Percentiles rank a stretch among this genome's conserved stretches.
These are phyloP conservation scores for Nothophaeocryptopus gaeumannii DNA, from an alignment of 2,329 filamentous ascomycete species.

Conservation along the genomic window DNA sequence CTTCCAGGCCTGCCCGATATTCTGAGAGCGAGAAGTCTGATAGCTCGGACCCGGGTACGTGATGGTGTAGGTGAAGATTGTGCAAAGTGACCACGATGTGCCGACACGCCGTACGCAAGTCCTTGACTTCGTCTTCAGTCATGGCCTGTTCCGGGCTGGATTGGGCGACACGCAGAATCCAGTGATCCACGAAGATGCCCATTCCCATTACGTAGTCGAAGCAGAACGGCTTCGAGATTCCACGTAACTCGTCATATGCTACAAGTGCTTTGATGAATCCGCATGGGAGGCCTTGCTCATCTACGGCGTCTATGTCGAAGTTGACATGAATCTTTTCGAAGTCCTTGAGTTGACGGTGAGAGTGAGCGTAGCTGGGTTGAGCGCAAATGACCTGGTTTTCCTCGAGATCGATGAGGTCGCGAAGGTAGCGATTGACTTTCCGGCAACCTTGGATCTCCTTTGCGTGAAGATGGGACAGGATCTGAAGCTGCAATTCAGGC, in stretches of 20 bases:
- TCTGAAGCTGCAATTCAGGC: slow-evolving; percentile 2
- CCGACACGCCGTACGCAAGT: too few relatives aligned
- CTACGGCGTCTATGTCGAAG: background rate
- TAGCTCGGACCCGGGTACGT: too few relatives aligned
- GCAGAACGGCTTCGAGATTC: background rate
- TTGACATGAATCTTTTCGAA: background rate
- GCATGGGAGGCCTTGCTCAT: background rate
- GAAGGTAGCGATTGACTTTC: slow-evolving; percentile 1
- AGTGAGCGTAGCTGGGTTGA: background rate
- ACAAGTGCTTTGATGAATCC: slow-evolving; percentile 1
- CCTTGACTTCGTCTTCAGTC: too few relatives aligned
- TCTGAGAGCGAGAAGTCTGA: too few relatives aligned
- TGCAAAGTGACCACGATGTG: too few relatives aligned
- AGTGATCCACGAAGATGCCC: background rate
- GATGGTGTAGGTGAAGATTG: too few relatives aligned
- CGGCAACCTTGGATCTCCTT: slow-evolving; percentile 7
- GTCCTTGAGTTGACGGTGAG: background rate
- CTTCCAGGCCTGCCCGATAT: too few relatives aligned
- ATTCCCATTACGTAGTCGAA: background rate
- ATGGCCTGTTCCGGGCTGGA: background rate
- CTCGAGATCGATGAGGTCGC: slow-evolving; percentile 1
- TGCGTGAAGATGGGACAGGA: background rate
- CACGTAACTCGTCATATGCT: background rate
- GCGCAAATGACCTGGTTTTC: slow-evolving; percentile 3
- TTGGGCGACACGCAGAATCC: background rate